These are phyloP conservation scores for Epichloe aotearoae DNA, from an alignment of 2,329 filamentous ascomycete genomes.

Conservation along the genomic window DNA sequence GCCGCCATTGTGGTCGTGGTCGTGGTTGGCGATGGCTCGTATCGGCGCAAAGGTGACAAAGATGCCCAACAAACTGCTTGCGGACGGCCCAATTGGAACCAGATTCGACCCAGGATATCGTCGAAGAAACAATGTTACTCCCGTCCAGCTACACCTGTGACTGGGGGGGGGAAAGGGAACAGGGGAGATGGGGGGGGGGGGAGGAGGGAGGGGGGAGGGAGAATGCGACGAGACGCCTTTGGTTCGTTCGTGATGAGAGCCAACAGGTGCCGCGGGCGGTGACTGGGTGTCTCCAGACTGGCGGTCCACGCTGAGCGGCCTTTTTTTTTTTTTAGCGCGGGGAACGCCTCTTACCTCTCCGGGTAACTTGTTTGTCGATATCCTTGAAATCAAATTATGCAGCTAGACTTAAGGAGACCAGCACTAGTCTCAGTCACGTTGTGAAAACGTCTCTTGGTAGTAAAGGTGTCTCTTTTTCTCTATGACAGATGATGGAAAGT, in stretches of 20 bases:
- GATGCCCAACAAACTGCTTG: too few relatives aligned
- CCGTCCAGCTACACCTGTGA: neutral
- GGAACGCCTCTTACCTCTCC: too few relatives aligned
- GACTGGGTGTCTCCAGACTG: neutral
- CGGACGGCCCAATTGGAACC: neutral
- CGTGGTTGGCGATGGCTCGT: neutral
- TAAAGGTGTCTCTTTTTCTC: too few relatives aligned
- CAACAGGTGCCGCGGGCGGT: too few relatives aligned
- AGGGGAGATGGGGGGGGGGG: too few relatives aligned
- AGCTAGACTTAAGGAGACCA: too few relatives aligned
- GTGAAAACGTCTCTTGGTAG: too few relatives aligned
- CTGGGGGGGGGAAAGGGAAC: neutral
- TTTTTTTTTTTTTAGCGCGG: too few relatives aligned
- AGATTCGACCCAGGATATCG: neutral
- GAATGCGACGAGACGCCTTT: neutral
- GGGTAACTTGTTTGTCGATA: too few relatives aligned
- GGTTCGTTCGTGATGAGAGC: neutral
- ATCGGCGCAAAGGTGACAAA: neutral
- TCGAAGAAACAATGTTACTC: neutral
- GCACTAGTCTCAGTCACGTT: too few relatives aligned
- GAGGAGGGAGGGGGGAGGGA: too few relatives aligned
- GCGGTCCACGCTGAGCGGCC: neutral
- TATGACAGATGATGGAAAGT: neutral
- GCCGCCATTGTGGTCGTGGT: slow-evolving; percentile 1
- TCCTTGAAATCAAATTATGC: too few relatives aligned